These are phyloP conservation scores for Aspergillus udagawae DNA, from an alignment of 2,329 filamentous ascomycete genomes.

Conservation along the genomic window DNA sequence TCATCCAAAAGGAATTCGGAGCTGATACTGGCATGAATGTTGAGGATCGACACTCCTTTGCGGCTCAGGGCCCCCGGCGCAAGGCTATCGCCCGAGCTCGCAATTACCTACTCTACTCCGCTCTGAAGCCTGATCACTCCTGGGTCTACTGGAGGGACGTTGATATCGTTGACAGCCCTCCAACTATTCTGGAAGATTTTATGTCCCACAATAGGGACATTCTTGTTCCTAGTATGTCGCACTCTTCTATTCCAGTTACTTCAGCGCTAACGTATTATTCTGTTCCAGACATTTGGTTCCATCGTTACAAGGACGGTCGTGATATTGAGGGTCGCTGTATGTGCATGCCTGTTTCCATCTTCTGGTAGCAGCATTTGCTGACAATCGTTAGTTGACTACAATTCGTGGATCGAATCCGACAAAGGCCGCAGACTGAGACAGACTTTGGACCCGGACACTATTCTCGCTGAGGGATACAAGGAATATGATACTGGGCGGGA, in stretches of 20 bases:
- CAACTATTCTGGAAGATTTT: slow-evolving; percentile 88
- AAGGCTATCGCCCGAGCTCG: slow-evolving; percentile 86
- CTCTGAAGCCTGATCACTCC: slow-evolving; percentile 87
- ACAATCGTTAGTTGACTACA: slow-evolving; percentile 75
- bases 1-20: slow-evolving; percentile 90
- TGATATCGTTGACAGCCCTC: slow-evolving; percentile 87
- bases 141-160: slow-evolving; percentile 99
- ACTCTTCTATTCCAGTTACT: neutral
- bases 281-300: slow-evolving; percentile 60
- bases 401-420: slow-evolving; percentile 95
- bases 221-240: slow-evolving; percentile 80
- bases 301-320: slow-evolving; percentile 62
- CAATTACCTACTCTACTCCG: slow-evolving; percentile 82
- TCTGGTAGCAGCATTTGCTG: slow-evolving; percentile 11
- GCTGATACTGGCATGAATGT: slow-evolving; percentile 72
- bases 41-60: slow-evolving; percentile 77
- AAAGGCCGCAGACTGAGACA: slow-evolving; percentile 72
- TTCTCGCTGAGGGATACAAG: slow-evolving; percentile 93
- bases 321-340: slow-evolving; percentile 95
- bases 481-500: slow-evolving; percentile 86
- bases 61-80: slow-evolving; percentile 81
- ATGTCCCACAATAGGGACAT: slow-evolving; percentile 90
- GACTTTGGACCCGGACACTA: slow-evolving; percentile 69
- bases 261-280: slow-evolving; percentile 12
- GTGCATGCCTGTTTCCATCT: slow-evolving; percentile 31